Evolutionary conservation across 1,284 basidiomycete genomes (phyloP).

Genomic region (Kwoniella shivajii): DNA sequence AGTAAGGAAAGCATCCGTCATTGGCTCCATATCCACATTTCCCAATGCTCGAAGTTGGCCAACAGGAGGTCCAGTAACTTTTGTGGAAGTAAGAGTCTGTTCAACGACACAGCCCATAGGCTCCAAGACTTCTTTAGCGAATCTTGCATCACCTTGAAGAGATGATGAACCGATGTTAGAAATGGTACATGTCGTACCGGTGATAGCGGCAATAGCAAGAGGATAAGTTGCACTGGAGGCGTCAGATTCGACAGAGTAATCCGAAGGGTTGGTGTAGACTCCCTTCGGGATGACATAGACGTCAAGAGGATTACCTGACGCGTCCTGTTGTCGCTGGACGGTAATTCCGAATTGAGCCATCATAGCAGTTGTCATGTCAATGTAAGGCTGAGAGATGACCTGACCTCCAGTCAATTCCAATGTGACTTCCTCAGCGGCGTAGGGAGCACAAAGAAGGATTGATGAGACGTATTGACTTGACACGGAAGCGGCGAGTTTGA

Average conservation of each 20-base stretch:
- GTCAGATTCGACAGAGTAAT: constrained; percentile 93
- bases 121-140: constrained; percentile 89
- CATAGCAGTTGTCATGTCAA: constrained; percentile 99
- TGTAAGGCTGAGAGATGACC: constrained; percentile 98
- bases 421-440: constrained; percentile 76
- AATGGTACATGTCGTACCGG: constrained; percentile 91
- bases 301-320: constrained; percentile 67
- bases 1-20: constrained; percentile 99
- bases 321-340: constrained; percentile 71
- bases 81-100: constrained; percentile 86
- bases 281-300: constrained; percentile 87
- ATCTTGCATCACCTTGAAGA: constrained; percentile 93
- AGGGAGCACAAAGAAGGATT: constrained; percentile 93
- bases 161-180: constrained; percentile 87
- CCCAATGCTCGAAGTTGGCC: constrained; percentile 82
- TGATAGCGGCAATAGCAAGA: constrained; percentile 93
- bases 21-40: constrained; percentile 96
- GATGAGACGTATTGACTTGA: constrained; percentile 98
- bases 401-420: constrained; percentile 89
- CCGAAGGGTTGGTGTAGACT: constrained; percentile 73
- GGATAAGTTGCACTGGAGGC: constrained; percentile 97
- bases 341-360: constrained; percentile 91
- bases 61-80: constrained; percentile 84
- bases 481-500: constrained; percentile 88
- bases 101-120: constrained; percentile 92